These are phyloP conservation scores for Neofusicoccum cordaticola DNA, from an alignment of 2,329 filamentous ascomycete genomes.

Conservation along the genomic window DNA sequence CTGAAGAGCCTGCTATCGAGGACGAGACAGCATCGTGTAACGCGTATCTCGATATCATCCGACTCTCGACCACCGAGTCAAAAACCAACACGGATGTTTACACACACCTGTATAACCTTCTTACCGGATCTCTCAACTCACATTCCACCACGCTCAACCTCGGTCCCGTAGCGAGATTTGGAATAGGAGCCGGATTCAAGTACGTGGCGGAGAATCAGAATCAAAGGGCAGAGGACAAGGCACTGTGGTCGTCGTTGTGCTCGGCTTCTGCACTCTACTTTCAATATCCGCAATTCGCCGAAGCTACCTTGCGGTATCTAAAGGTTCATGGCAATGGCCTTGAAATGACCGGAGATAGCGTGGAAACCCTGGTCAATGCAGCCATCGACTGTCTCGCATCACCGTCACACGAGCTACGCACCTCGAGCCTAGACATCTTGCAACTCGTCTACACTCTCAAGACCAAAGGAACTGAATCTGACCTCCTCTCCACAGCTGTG, in stretches of 20 bases:
- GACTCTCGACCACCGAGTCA: conserved; percentile 23
- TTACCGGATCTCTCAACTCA: conserved; percentile 23
- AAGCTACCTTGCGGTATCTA: conserved; percentile 55
- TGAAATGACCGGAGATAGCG: conserved; percentile 52
- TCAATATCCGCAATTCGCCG: conserved; percentile 43
- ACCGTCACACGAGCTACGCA: conserved; percentile 70
- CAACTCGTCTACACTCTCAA: conserved; percentile 53
- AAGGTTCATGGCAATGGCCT: conserved; percentile 57
- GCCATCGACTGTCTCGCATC: conserved; percentile 72
- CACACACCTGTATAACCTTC: conserved; percentile 24
- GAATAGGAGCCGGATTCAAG: conserved; percentile 71
- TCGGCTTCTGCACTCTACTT: conserved; percentile 65
- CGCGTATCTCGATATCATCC: conserved; percentile 28
- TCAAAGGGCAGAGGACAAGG: conserved; percentile 47
- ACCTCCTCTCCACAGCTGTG: conserved; percentile 64
- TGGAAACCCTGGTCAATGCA: conserved; percentile 61
- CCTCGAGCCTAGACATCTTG: conserved; percentile 71
- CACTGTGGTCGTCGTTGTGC: conserved; percentile 64
- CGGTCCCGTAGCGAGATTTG: conserved; percentile 51
- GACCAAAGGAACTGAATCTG: conserved; percentile 49
- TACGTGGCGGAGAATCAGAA: conserved; percentile 56
- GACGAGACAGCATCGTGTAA: conserved; percentile 30
- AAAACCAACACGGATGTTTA: conserved; percentile 25
- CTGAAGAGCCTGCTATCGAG: neutral
- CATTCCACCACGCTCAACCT: neutral